These are phyloP conservation scores for Chalciporus pseudorubinellus DNA, from an alignment of 768 basidiomycete species.

Conservation along the genomic window DNA sequence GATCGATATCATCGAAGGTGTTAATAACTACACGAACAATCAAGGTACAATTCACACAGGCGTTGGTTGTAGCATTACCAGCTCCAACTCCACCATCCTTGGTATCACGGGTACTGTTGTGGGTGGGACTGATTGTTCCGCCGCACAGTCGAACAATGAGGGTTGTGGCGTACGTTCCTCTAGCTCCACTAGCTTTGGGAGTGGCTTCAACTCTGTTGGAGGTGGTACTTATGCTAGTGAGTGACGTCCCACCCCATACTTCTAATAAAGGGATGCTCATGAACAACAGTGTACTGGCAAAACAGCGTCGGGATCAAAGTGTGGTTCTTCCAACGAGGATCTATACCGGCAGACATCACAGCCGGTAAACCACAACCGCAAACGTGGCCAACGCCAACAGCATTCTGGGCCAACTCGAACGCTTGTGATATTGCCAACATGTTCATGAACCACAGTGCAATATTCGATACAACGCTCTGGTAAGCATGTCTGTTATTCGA, in stretches of 20 bases:
- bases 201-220: constrained; percentile 77
- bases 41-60: constrained; percentile 82
- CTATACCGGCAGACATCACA: constrained; percentile 75
- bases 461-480: constrained; percentile 89
- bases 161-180: constrained; percentile 78
- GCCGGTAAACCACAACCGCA: constrained; percentile 71
- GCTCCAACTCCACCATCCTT: constrained; percentile 44
- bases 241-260: constrained; percentile 28
- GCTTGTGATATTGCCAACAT: constrained; percentile 74
- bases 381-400: constrained; percentile 75
- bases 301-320: constrained; percentile 76
- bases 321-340: constrained; percentile 76
- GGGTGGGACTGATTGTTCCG: constrained; percentile 70
- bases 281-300: constrained; percentile 14
- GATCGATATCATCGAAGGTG: constrained; percentile 85
- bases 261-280: not conserved
- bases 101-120: constrained; percentile 64
- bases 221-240: constrained; percentile 90
- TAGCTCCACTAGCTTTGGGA: constrained; percentile 68
- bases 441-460: constrained; percentile 73
- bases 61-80: constrained; percentile 63
- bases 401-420: constrained; percentile 68
- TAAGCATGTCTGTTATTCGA: constrained; percentile 27
- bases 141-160: constrained; percentile 63
- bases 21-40: constrained; percentile 76